Base-by-base conservation (phyloP, 768 basidiomycete species). In the Gymnopilus junonius region DNA sequence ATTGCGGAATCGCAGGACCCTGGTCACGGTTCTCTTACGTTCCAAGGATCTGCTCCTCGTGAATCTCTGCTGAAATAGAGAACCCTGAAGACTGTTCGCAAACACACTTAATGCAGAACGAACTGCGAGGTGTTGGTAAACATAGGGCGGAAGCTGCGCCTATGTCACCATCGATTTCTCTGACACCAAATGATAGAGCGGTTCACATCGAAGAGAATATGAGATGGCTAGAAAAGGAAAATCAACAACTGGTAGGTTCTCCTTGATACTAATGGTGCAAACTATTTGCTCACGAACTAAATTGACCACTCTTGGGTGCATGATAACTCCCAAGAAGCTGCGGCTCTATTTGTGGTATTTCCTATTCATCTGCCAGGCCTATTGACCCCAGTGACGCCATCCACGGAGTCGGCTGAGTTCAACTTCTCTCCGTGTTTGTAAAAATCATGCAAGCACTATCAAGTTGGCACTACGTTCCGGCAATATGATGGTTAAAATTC, bases 11-110 rank as follows among this genome's bases (percentile, higher is more conserved):
- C 67, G 7, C 62, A 69, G 27, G 32, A 61, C 32, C 32, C 66
- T 20, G 60, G 50, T 11, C 54, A 35, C 11, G 59, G 57, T 25
- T 59, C 60, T 3, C 57, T 58, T 27, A 46, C 63, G 8, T 42
- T 67, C 27, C 48, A 51, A 21, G 68, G 69, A 8, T 67, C 71
- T n/a, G n/a, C n/a, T n/a, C n/a, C 64, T 68, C 10, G 69, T 70
- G 8, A 58, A 34, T 15, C 45, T 60, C 20, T 70, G 67, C 45
- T 64, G 67, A 63, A 25, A 31, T n/a, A 25, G 40, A 61, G 8
- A 63, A 66, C 4, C 65, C 67, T 7, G 59, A 54, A 21, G 53
- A 61, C 10, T 42, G 69, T 17, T 65, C 66, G 21, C 35, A 55
- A 8, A 68, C 68, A 23, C 46, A 39, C 20, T 20, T 64, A 17